Percentiles rank a stretch among this genome's conserved stretches.
phyloP scores from a whole-genome alignment of 2,329 filamentous ascomycete species.

The Trichoderma atroviride region DNA sequence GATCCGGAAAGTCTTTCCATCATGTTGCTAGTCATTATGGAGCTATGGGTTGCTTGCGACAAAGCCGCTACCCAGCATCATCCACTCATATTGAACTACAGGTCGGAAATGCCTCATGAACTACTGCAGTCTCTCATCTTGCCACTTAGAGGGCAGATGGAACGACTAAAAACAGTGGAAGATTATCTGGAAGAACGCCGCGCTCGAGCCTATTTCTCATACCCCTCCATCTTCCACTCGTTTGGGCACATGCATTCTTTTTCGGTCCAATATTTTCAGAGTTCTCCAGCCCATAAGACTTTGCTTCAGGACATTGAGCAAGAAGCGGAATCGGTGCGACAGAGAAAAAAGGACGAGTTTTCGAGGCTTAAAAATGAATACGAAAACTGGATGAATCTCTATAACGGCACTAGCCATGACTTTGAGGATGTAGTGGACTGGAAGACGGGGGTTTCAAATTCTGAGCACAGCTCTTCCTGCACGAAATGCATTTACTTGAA shows the following conservation, averaged over 20 bases:
- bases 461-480: not conserved
- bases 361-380: not conserved
- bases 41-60: constrained; percentile 62
- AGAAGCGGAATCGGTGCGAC: not conserved
- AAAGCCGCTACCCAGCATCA: constrained; percentile 43
- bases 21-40: constrained; percentile 57
- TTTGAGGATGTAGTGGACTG: not conserved
- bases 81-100: constrained; percentile 48
- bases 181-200: not conserved
- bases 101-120: constrained; percentile 43
- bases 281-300: constrained; percentile 36
- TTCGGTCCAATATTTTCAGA: constrained; percentile 50
- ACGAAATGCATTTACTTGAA: too few relatives aligned
- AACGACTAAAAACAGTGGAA: not conserved
- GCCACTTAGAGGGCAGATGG: not conserved
- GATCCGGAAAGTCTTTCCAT: constrained; percentile 52
- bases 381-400: too few relatives aligned
- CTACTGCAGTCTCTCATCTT: constrained; percentile 43
- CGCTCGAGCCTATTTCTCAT: too few relatives aligned
- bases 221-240: not conserved
- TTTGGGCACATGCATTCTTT: constrained; percentile 45
- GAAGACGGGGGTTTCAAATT: not conserved
- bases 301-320: not conserved
- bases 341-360: constrained; percentile 1
- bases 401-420: too few relatives aligned